Evolutionary conservation across 257 asterid genomes (phyloP).

Genomic region (Ballota nigra): DNA sequence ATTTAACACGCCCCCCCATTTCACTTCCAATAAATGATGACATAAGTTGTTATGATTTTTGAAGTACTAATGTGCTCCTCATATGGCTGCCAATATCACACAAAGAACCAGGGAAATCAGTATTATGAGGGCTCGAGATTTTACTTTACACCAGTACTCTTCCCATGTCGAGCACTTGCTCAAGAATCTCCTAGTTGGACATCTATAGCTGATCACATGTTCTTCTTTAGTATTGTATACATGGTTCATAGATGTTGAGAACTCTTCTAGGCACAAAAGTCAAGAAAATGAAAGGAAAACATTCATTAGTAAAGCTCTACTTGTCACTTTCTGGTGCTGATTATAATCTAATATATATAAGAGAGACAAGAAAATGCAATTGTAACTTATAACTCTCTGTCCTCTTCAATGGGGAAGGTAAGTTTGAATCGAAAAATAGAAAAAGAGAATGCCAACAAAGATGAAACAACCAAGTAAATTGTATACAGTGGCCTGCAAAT

Average conservation of each 20-base stretch:
- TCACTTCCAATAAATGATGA: neutral
- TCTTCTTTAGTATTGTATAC: neutral
- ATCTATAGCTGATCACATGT: neutral
- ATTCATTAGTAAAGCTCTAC: neutral
- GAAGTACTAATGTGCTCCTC: constrained; percentile 1
- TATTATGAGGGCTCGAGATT: constrained; percentile 1
- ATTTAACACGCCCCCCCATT: neutral
- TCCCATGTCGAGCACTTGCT: too few species aligned
- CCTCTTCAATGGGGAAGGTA: too few species aligned
- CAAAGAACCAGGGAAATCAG: neutral
- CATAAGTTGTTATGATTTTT: neutral
- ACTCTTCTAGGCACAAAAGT: neutral
- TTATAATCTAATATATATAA: neutral
- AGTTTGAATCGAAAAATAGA: too few species aligned
- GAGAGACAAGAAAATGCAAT: neutral
- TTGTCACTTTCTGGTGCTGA: neutral
- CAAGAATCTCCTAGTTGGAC: too few species aligned
- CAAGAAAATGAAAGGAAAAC: neutral
- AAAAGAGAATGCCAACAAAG: too few species aligned
- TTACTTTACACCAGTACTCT: neutral
- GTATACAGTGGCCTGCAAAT: too few species aligned
- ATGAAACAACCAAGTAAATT: too few species aligned
- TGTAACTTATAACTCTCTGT: neutral
- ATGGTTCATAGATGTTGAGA: neutral
- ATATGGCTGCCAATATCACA: constrained; percentile 7